Evolutionary conservation across 306 rosid species (phyloP), one percentile per base, ranked within the genome.

Genomic region (Glycine tomentella): DNA sequence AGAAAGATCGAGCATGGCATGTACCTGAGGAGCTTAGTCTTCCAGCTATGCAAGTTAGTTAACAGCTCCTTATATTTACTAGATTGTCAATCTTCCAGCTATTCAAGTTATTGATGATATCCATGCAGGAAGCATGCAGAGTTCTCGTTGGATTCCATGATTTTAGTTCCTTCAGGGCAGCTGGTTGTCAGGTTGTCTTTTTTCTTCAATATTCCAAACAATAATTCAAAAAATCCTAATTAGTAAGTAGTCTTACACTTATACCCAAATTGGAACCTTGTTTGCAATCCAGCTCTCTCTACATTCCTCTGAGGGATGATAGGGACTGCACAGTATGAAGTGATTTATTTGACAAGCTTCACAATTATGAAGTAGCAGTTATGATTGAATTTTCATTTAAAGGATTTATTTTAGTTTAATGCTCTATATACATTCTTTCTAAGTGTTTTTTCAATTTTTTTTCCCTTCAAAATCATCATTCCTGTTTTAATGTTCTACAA

Each of bases 91-190:
- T 63, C 31, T 20, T 63, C 63, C 62, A 45, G 55, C 80, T 25
- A 52, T 14, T 42, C 64, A 7, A 36, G 34, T 52, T 56, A 57
- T 78, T 74, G 49, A 71, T 81, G 44, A 69, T 75, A 59, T 74
- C 68, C 45, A 25, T 85, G 88, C 87, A 95, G 97, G 98, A 88
- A 72, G 99, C 99, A 53, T 92, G 98, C 90, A 86, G 81, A 68
- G 88, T 93, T 83, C 97, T 93, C 66, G 94, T 88, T 71, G 99
- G 97, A 69, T 83, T 61, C 86, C 99, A 93, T 88, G 98, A 95
- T 87, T 95, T 93, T 86, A 95, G 98, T 82, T 93, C 99, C 86
- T 95, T 95, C 80, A 85, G 99, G 83, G 94, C 97, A 61, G 83
- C 97, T 59, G 98, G 97, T 84, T 92, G 99, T 87, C 99, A 95